These are phyloP conservation scores for Tieghemiomyces parasiticus DNA, from an alignment of 192 early-diverging fungal species.

Conservation along the genomic window DNA sequence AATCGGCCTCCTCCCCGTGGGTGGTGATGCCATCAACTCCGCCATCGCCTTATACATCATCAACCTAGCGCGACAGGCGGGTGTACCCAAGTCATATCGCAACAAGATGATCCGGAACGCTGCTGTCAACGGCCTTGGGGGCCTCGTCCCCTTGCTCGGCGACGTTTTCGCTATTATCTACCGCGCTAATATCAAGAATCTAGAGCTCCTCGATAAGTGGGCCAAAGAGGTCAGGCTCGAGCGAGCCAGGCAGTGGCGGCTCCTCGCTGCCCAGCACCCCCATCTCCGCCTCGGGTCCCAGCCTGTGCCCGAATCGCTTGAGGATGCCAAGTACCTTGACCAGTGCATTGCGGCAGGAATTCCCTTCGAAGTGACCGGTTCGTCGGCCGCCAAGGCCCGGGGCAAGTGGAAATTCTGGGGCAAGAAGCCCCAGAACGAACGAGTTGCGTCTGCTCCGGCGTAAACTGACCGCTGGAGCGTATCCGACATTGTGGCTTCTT, in stretches of 20 bases:
- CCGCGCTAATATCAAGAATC: slow-evolving; percentile 31
- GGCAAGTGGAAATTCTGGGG: too few species aligned
- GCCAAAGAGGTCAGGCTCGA: slow-evolving; percentile 8
- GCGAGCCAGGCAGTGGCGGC: not conserved
- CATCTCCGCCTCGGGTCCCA: too few species aligned
- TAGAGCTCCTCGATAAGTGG: slow-evolving; percentile 18
- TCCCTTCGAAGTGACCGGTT: too few species aligned
- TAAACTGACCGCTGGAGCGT: too few species aligned
- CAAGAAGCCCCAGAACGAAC: too few species aligned
- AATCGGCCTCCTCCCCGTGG: slow-evolving; percentile 23
- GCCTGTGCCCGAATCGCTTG: too few species aligned
- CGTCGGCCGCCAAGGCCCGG: too few species aligned
- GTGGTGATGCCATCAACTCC: slow-evolving; percentile 25
- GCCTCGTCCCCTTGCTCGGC: slow-evolving; percentile 27
- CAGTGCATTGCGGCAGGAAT: too few species aligned
- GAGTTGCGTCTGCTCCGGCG: too few species aligned
- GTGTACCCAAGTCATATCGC: slow-evolving; percentile 18
- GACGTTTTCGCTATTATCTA: slow-evolving; percentile 25
- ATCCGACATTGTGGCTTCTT: too few species aligned
- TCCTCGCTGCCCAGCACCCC: too few species aligned
- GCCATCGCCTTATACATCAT: slow-evolving; percentile 20
- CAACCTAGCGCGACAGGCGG: slow-evolving; percentile 14
- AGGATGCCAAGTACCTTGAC: too few species aligned
- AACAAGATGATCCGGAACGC: slow-evolving; percentile 27
- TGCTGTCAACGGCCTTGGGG: slow-evolving; percentile 23